Evolutionary conservation across 805 yeast species (phyloP).

Genomic region (Wickerhamiella australiensis): DNA sequence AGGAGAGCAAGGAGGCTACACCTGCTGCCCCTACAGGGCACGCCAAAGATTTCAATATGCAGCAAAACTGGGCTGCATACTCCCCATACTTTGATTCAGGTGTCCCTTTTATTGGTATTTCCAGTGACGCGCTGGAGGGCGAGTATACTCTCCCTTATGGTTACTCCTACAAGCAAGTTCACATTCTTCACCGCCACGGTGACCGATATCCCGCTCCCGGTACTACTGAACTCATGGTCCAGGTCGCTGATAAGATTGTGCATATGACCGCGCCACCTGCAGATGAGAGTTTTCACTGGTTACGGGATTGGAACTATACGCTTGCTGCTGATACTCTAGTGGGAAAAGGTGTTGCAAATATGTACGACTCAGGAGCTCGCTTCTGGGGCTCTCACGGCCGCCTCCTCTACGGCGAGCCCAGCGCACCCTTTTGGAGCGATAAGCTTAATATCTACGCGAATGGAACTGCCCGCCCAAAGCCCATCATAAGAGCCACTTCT

Average conservation of each 20-base stretch:
- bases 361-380: conserved; percentile 29
- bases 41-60: conserved; percentile 30
- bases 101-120: conserved; percentile 26
- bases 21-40: conserved; percentile 32
- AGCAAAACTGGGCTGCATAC: conserved; percentile 32
- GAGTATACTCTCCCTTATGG: conserved; percentile 28
- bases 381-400: conserved; percentile 35
- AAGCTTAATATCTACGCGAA: conserved; percentile 25
- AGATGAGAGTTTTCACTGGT: conserved; percentile 25
- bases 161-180: conserved; percentile 54
- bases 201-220: conserved; percentile 55
- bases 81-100: conserved; percentile 33
- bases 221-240: conserved; percentile 31
- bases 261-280: conserved; percentile 23
- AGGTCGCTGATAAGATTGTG: conserved; percentile 28
- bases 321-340: conserved; percentile 29
- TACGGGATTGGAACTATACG: conserved; percentile 27
- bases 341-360: conserved; percentile 30
- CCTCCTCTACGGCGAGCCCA: conserved; percentile 26
- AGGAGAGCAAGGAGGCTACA: conserved; percentile 18
- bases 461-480: conserved; percentile 27
- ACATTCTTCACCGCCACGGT: conserved; percentile 63
- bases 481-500: conserved; percentile 30
- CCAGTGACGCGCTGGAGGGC: conserved; percentile 23
- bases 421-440: conserved; percentile 24